These are phyloP conservation scores for Penicillium lividum DNA, from an alignment of 495 filamentous ascomycete genomes.

Conservation along the genomic window DNA sequence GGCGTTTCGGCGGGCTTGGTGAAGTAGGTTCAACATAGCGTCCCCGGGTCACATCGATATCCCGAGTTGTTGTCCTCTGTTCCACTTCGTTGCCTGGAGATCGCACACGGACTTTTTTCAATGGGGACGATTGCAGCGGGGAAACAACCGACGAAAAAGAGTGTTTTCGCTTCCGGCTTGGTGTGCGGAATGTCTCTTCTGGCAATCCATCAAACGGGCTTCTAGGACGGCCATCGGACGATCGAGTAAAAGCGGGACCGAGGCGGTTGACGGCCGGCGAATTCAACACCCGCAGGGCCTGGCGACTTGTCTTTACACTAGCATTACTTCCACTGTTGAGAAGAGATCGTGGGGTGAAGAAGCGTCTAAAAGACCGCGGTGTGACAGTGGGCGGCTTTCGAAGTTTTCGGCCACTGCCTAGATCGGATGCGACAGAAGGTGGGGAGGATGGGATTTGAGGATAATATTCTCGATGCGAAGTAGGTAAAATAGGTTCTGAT, in stretches of 20 bases:
- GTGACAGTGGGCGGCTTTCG: constrained; percentile 61
- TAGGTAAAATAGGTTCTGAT: constrained; percentile 45
- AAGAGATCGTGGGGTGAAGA: constrained; percentile 73
- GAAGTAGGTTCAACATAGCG: constrained; percentile 19
- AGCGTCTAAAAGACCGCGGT: constrained; percentile 72
- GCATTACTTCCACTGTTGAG: constrained; percentile 44
- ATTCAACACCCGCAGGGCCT: constrained; percentile 71
- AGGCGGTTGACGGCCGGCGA: constrained; percentile 61
- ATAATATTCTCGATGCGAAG: constrained; percentile 34
- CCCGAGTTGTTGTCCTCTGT: constrained; percentile 30
- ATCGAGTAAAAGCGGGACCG: constrained; percentile 46
- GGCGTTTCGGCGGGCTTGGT: constrained; percentile 21
- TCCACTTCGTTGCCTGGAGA: constrained; percentile 38
- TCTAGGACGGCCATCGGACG: constrained; percentile 36
- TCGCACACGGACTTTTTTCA: constrained; percentile 41
- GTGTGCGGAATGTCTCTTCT: constrained; percentile 36
- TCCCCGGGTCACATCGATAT: constrained; percentile 31
- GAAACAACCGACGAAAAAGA: constrained; percentile 51
- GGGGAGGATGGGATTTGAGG: constrained; percentile 42
- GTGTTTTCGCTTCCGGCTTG: constrained; percentile 46
- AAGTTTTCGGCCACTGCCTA: constrained; percentile 40
- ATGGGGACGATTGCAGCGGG: constrained; percentile 58
- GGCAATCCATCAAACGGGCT: constrained; percentile 30
- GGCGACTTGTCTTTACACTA: constrained; percentile 55
- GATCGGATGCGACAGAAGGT: constrained; percentile 48